Evolutionary conservation across 1,284 basidiomycete species (phyloP), one percentile per base, ranked within the genome.

Genomic region (Ganoderma lucidum): DNA sequence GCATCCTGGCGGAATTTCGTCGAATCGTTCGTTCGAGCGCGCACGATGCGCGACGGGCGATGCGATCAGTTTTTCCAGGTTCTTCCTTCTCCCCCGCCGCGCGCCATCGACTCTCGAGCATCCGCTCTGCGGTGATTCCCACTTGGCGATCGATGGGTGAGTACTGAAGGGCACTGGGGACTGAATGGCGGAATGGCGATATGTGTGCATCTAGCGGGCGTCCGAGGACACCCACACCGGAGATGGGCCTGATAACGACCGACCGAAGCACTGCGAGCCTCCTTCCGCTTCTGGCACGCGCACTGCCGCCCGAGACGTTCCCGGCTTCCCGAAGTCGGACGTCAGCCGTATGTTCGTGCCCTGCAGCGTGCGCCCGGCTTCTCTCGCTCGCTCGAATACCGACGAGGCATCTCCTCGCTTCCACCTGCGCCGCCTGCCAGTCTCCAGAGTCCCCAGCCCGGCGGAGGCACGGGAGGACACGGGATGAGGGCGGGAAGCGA

Each of bases 191-290:
- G 45, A 17, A 48, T 48, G 45, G 45, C 45, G n/a, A 48, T n/a
- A n/a, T 48, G 19, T 17, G n/a, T 48, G 51, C 51, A 53, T 30
- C 51, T 9, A 14, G 28, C 12, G 51, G 6, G 30, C 51, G 15
- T 30, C 51, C 39, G 59, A 15, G 23, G 23, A 37, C 14, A 17
- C 39, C 39, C 23, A 39, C 59, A 30, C 14, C 59, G 59, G 59
- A 61, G 59, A 61, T 61, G 59, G n/a, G 39, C 39, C 39, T n/a
- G 59, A 61, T 61, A 61, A 61, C 59, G 39, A 39, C 59, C 39
- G 59, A 15, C 14, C 12, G 28, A 39, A 60, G n/a, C 2, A 9
- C 2, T 17, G 59, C 23, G 39, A 28, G 23, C 19, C 58, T 41
- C 59, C 6, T 39, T 28, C n/a, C 59, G 23, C 37, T 61, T n/a